Base-by-base conservation (phyloP, 306 rosid species). In the Vigna hirtella region DNA sequence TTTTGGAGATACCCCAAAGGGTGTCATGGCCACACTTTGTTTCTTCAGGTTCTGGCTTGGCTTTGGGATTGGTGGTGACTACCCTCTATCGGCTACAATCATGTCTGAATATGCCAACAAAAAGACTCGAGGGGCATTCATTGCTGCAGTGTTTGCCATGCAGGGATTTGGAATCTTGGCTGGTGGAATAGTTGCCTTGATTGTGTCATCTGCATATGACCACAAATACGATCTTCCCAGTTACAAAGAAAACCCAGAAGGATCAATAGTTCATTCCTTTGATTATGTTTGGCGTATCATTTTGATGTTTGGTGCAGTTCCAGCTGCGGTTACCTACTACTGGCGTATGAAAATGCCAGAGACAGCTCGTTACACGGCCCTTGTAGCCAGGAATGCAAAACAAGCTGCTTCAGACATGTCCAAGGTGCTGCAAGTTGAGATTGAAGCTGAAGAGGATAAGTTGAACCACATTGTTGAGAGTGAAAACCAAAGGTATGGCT, bases 281-380 rank as follows among this genome's bases (percentile, higher is more conserved):
- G 98, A 94, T 48, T 86, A 76, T 6, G 87, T 92, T 9, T 94
- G 97, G 98, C 96, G 98, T 17, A 69, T 94, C 0, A 85, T 94
- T 48, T 17, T 94, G 7, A 90, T 94, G 87, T 76, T 90, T 5
- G 97, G 98, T 11, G 93, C 96, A 0, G 3, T 90, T 2, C 98
- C 98, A 0, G 98, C 98, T 0, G 87, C 66, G 0, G 51, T 94
- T 12, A 94, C 98, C 2, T 94, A 86, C 88, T 94, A 94, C 45
- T 94, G 96, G 97, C 91, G 98, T 4, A 94, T 94, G 96, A 90
- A 92, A n/a, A 94, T 94, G 98, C 96, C 96, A 0, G 97, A 94
- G 77, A 94, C 98, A 0, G 97, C 98, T 16, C 96, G 98, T 7
- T 94, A 91, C 89, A 94, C 98, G 0, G 94, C 98, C 10, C 89